phyloP scores from a whole-genome alignment of 805 yeast species.

The Maudiozyma pseudohumilis region DNA sequence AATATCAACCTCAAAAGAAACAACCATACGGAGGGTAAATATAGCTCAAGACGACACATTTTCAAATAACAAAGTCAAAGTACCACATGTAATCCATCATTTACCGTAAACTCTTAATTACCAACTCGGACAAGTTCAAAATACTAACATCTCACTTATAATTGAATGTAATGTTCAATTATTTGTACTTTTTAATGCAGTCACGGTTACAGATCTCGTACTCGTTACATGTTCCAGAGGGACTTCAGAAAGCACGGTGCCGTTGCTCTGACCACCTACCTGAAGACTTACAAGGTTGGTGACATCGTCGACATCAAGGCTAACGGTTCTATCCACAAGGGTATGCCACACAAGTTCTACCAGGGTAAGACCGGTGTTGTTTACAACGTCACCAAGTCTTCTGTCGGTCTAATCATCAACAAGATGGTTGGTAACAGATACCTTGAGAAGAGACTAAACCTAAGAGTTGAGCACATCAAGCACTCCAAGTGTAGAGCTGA shows the following conservation, averaged over 20 bases:
- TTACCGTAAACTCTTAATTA: too few relatives aligned
- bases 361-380: conserved; percentile 99
- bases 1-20: too few relatives aligned
- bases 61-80: too few relatives aligned
- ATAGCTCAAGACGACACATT: too few relatives aligned
- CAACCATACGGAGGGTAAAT: too few relatives aligned
- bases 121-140: too few relatives aligned
- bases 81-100: too few relatives aligned
- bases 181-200: conserved; percentile 36
- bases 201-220: conserved; percentile 99
- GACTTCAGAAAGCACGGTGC: conserved; percentile 96
- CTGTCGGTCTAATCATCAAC: conserved; percentile 97
- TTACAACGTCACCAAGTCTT: conserved; percentile 96
- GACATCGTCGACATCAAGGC: conserved; percentile 99
- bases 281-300: conserved; percentile 97
- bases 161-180: too few relatives aligned
- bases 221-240: conserved; percentile 99
- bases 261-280: conserved; percentile 89
- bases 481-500: conserved; percentile 99
- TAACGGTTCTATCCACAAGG: conserved; percentile 98
- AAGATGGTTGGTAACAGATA: conserved; percentile 98
- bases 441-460: conserved; percentile 96
- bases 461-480: conserved; percentile 97
- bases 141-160: too few relatives aligned
- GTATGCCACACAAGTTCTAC: conserved; percentile 99